Conservation (phyloP, 2,329 filamentous ascomycete species). For the Arachnomyces sp. region DNA sequence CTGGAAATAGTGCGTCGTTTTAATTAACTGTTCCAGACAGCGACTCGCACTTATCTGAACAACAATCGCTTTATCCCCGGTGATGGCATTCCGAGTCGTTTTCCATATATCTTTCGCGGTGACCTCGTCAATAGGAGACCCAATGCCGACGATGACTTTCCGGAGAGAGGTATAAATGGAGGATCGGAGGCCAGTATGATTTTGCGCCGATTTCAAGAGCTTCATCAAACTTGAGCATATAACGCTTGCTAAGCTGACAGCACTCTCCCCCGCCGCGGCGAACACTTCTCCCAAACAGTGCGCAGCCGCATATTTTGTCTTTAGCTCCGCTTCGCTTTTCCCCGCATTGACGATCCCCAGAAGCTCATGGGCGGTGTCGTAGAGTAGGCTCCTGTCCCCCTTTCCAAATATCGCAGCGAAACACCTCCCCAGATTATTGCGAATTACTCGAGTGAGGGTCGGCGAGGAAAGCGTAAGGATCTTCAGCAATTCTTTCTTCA, state of each 20-base stretch:
- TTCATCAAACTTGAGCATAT: slow-evolving; percentile 67
- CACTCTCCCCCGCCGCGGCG: slow-evolving; percentile 86
- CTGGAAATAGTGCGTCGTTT: slow-evolving; percentile 71
- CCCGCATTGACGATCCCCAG: slow-evolving; percentile 62
- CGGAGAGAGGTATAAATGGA: slow-evolving; percentile 67
- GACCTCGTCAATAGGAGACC: slow-evolving; percentile 70
- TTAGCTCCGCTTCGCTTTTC: slow-evolving; percentile 71
- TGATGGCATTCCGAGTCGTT: slow-evolving; percentile 67
- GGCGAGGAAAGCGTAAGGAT: slow-evolving; percentile 77
- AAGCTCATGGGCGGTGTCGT: slow-evolving; percentile 89
- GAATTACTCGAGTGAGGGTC: slow-evolving; percentile 76
- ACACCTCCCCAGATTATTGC: slow-evolving; percentile 80
- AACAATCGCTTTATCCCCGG: slow-evolving; percentile 72
- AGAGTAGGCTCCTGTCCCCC: slow-evolving; percentile 84
- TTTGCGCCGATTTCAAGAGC: slow-evolving; percentile 69
- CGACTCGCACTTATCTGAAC: slow-evolving; percentile 73
- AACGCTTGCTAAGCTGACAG: slow-evolving; percentile 71
- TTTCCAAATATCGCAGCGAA: slow-evolving; percentile 74
- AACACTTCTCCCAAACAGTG: slow-evolving; percentile 84
- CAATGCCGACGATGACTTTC: slow-evolving; percentile 69
- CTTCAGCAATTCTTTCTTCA: slow-evolving; percentile 92
- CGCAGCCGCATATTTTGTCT: slow-evolving; percentile 78
- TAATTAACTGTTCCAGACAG: slow-evolving; percentile 67
- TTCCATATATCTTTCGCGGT: slow-evolving; percentile 92
- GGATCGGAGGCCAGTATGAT: slow-evolving; percentile 73